These are phyloP conservation scores for Rhodomyrtus tomentosa DNA, from an alignment of 345 rosid genomes.

Conservation along the genomic window DNA sequence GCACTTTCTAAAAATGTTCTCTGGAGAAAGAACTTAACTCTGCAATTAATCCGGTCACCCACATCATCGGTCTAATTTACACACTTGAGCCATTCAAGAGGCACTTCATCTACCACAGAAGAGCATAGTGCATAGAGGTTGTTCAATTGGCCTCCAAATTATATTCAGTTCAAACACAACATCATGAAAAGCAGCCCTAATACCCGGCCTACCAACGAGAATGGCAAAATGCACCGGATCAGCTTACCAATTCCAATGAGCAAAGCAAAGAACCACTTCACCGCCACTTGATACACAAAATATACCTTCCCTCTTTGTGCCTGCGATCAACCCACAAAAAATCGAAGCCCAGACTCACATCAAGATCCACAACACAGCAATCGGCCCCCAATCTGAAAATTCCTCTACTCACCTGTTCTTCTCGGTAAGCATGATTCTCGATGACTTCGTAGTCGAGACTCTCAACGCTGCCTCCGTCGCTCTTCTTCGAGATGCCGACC, in stretches of 20 bases:
- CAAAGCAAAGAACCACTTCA: slow-evolving; percentile 93
- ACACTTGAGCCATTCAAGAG: background rate
- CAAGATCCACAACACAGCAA: background rate
- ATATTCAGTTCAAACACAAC: background rate
- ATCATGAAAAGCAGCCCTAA: background rate
- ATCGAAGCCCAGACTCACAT: background rate
- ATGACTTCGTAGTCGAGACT: slow-evolving; percentile 95
- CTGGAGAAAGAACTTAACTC: background rate
- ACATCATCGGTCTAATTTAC: background rate
- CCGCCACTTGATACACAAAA: slow-evolving; percentile 59
- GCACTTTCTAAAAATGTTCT: background rate
- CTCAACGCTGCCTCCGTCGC: slow-evolving; percentile 35
- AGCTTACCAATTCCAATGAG: slow-evolving; percentile 81
- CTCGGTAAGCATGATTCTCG: slow-evolving; percentile 87
- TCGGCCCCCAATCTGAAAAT: background rate
- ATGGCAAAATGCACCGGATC: background rate
- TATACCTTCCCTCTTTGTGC: slow-evolving; percentile 83
- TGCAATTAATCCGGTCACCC: background rate
- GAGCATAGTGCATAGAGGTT: background rate
- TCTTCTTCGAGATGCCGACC: slow-evolving; percentile 31
- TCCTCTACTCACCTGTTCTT: slow-evolving; percentile 49
- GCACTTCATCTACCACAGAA: background rate
- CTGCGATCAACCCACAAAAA: slow-evolving; percentile 12
- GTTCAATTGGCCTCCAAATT: background rate
- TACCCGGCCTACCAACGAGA: background rate